Evolutionary conservation across 805 yeast genomes (phyloP), one percentile per base, ranked within the genome.

Genomic region (Myxozyma mucilagina): DNA sequence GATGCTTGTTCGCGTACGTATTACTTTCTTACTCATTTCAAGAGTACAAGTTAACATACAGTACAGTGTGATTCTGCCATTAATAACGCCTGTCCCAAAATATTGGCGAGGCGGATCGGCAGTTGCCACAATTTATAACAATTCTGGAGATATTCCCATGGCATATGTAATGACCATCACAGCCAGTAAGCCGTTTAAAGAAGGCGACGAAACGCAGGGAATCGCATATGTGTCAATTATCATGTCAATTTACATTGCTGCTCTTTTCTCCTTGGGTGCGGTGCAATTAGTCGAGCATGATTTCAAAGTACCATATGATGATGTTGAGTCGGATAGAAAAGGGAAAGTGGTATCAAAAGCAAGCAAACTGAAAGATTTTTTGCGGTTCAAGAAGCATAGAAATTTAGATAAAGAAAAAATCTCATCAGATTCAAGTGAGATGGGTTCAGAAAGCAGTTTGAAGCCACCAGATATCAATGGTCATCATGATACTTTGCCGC

Each of bases 141-240:
- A 90, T 70, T 84, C 87, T 47, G 83, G 91, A 14, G 96, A 90
- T 74, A 78, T 90, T 58, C 96, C 97, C 0, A 87, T 90, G 67
- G 96, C 96, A 0, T 90, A 90, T 67, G 78, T 77, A 10, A 72
- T 75, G 54, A 87, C 93, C 1, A 75, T 90, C 69, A 86, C 88
- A 31, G 79, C 82, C 14, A 85, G 90, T 0, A 77, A 83, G 1
- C 70, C 71, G 7, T 86, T 91, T 68, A 76, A 86, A 0, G 68
- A 77, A 14, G 81, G 73, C 3, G 84, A 88, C 63, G 90, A 89
- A 41, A 79, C 83, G 56, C 81, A 82, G 67, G 97, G 97, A 31
- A 87, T 87, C 31, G 94, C 97, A 0, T 89, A 87, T 73, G 87
- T 89, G 20, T 87, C 91, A 69, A 86, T 91, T 38, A 88, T 87